phyloP scores from a whole-genome alignment of 2,329 filamentous ascomycete species.

The Ophiostoma populinum region DNA sequence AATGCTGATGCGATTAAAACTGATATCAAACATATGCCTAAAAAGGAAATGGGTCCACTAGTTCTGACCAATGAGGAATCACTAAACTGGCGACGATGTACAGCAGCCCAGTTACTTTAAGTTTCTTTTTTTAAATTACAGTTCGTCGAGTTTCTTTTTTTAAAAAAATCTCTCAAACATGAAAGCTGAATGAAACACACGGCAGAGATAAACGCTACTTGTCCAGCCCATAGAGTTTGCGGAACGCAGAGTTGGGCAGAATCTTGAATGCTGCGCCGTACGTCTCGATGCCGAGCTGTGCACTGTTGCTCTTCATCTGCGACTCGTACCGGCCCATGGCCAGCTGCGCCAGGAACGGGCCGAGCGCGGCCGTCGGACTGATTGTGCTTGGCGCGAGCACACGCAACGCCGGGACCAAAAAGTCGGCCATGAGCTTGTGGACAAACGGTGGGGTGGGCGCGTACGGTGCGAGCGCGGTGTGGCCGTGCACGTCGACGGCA shows the following conservation, averaged over 20 bases:
- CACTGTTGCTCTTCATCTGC: conserved; percentile 4
- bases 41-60: no score
- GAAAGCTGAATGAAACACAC: no score
- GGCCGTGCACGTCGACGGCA: conserved; percentile 33
- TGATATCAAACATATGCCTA: no score
- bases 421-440: conserved; percentile 4
- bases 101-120: no score
- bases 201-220: no score
- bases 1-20: no score
- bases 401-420: conserved; percentile 15
- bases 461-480: conserved; percentile 25
- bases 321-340: conserved; percentile 24
- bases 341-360: conserved; percentile 26
- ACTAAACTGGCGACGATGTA: no score
- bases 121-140: no score
- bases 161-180: no score
- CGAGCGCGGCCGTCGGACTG: conserved; percentile 27
- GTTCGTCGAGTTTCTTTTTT: no score
- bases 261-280: conserved; percentile 3
- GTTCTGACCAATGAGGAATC: no score
- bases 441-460: conserved; percentile 17
- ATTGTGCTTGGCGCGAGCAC: conserved; percentile 12
- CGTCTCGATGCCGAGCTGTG: conserved; percentile 16
- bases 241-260: conserved; percentile 8
- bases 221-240: conserved; percentile 3